These are phyloP conservation scores for Macaranga tanarius DNA, from an alignment of 441 rosid genomes.

Conservation along the genomic window DNA sequence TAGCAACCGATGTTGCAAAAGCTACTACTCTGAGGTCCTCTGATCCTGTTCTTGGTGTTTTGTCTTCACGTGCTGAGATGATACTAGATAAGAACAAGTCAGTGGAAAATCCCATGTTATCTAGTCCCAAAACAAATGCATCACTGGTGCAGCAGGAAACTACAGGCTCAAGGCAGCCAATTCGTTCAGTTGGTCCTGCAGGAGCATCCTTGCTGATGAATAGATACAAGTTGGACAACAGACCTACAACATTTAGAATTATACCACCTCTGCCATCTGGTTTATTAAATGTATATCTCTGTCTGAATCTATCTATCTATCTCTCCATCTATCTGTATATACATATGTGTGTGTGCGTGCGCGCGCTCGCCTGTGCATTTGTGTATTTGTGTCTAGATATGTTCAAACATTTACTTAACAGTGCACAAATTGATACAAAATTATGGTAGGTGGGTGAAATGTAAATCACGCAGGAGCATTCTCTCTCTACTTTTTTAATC, in stretches of 20 bases:
- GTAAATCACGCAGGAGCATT: not conserved
- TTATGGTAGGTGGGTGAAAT: not conserved
- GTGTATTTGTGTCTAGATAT: not conserved
- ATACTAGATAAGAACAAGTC: slow-evolving; percentile 43
- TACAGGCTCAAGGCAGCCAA: slow-evolving; percentile 43
- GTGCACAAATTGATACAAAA: not conserved
- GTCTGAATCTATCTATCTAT: no score
- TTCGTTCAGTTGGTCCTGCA: slow-evolving; percentile 34
- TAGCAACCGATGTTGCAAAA: slow-evolving; percentile 39
- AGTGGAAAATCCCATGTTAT: slow-evolving; percentile 41
- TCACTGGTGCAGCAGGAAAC: slow-evolving; percentile 42
- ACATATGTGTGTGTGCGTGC: no score
- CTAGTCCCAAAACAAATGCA: slow-evolving; percentile 37
- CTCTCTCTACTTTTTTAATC: not conserved
- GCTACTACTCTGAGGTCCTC: slow-evolving; percentile 35
- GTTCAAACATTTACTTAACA: no score
- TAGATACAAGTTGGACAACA: slow-evolving; percentile 87
- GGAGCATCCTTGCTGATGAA: slow-evolving; percentile 44
- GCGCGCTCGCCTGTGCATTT: not conserved
- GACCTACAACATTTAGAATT: slow-evolving; percentile 71
- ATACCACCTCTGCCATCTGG: slow-evolving; percentile 75
- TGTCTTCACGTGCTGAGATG: slow-evolving; percentile 39
- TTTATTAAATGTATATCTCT: slow-evolving; percentile 69
- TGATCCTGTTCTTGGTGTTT: slow-evolving; percentile 38
- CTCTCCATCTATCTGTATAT: slow-evolving; percentile 4